phyloP scores from a whole-genome alignment of 2,329 filamentous ascomycete genomes.

The Lojkania enalia region DNA sequence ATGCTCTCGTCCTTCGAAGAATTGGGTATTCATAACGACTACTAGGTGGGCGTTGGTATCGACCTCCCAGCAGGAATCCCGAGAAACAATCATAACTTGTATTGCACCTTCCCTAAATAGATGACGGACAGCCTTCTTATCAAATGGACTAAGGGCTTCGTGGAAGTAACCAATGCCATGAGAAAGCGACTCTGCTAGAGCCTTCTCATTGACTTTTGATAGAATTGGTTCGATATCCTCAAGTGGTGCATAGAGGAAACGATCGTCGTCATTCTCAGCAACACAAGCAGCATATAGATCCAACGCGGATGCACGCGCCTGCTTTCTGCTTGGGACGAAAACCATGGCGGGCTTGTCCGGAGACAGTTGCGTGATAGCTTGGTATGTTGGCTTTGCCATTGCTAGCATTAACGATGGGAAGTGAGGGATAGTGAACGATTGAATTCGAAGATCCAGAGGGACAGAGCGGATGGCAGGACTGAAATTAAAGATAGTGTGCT shows the following conservation, averaged over 20 bases:
- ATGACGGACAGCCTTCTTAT: constrained; percentile 92
- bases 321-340: constrained; percentile 92
- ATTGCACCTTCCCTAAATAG: constrained; percentile 88
- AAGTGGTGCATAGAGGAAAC: constrained; percentile 83
- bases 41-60: constrained; percentile 87
- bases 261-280: constrained; percentile 87
- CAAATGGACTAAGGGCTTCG: constrained; percentile 83
- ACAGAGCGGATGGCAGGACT: constrained; percentile 88
- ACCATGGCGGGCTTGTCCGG: constrained; percentile 86
- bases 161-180: constrained; percentile 98
- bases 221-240: constrained; percentile 83
- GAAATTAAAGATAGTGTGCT: constrained; percentile 99
- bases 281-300: constrained; percentile 87
- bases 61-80: constrained; percentile 96
- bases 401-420: constrained; percentile 98
- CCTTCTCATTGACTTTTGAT: constrained; percentile 80
- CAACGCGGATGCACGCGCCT: constrained; percentile 82
- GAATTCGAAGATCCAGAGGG: constrained; percentile 89
- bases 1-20: constrained; percentile 94
- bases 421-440: constrained; percentile 93
- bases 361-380: constrained; percentile 85
- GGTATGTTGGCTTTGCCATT: constrained; percentile 93
- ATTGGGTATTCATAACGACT: constrained; percentile 96
- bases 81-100: constrained; percentile 78
- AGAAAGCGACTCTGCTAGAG: constrained; percentile 83